Evolutionary conservation across 805 yeast species (phyloP).

Genomic region (Metschnikowia aberdeeniae): DNA sequence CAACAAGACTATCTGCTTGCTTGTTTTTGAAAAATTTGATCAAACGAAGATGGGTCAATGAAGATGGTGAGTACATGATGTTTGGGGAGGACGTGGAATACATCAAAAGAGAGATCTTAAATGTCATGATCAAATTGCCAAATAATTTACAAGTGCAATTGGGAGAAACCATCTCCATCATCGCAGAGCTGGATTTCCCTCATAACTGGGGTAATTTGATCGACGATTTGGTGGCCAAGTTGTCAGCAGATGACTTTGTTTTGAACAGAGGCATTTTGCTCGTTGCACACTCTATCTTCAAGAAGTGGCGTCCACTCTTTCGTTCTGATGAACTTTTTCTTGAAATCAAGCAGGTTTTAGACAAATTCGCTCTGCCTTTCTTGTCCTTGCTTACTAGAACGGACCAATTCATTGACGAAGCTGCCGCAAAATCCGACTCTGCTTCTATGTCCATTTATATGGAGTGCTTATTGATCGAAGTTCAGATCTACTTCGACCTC

Average conservation of each 20-base stretch:
- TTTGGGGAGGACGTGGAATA: conserved; percentile 56
- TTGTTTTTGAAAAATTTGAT: conserved; percentile 85
- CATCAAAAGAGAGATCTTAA: conserved; percentile 73
- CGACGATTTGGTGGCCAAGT: conserved; percentile 65
- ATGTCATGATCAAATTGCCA: conserved; percentile 82
- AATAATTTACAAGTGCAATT: conserved; percentile 81
- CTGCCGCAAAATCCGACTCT: conserved; percentile 39
- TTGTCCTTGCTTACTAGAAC: conserved; percentile 62
- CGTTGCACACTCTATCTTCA: conserved; percentile 94
- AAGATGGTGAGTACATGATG: conserved; percentile 73
- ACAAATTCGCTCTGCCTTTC: conserved; percentile 78
- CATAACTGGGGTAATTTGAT: conserved; percentile 78
- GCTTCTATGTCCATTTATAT: conserved; percentile 54
- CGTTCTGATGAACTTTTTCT: conserved; percentile 84
- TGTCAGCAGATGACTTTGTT: conserved; percentile 62
- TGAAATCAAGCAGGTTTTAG: conserved; percentile 84
- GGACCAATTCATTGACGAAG: conserved; percentile 55
- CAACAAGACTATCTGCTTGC: conserved; percentile 82
- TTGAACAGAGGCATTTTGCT: conserved; percentile 80
- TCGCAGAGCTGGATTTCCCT: conserved; percentile 96
- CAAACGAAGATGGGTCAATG: conserved; percentile 84
- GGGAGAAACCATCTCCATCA: conserved; percentile 88
- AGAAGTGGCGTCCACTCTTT: conserved; percentile 93
- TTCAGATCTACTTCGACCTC: conserved; percentile 85
- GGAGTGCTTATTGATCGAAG: conserved; percentile 64